Evolutionary conservation across 192 early-diverging fungal genomes (phyloP).

Genomic region (Backusella australiensis): DNA sequence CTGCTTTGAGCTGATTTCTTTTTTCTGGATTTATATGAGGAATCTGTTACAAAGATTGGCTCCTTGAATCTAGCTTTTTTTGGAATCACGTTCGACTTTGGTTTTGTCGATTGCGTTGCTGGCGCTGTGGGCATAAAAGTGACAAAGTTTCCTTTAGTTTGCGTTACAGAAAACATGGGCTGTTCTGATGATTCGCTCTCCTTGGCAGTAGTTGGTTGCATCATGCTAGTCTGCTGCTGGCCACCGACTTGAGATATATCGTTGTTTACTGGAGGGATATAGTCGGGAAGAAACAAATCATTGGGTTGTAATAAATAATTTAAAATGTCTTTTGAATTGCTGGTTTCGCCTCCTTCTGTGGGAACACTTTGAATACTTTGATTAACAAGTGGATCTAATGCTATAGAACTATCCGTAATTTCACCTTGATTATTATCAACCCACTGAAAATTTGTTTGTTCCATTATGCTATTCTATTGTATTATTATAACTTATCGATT

Average conservation of each 20-base stretch:
- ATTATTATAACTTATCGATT: background rate
- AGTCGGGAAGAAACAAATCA: background rate
- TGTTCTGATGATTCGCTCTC: background rate
- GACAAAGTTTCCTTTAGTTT: background rate
- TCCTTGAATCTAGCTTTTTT: conserved; percentile 11
- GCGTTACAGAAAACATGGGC: background rate
- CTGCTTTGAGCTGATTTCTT: background rate
- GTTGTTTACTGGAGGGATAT: background rate
- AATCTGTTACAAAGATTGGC: conserved; percentile 22
- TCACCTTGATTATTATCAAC: background rate
- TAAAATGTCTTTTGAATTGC: background rate
- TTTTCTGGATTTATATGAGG: conserved; percentile 6
- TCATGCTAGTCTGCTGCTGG: background rate
- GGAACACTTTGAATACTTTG: conserved; percentile 1
- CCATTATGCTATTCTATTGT: background rate
- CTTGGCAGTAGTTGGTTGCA: background rate
- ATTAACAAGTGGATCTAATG: background rate
- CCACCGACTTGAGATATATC: background rate
- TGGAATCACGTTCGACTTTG: background rate
- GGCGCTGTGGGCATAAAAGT: background rate
- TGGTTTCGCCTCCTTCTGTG: background rate
- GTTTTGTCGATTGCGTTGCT: background rate
- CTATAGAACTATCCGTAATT: background rate
- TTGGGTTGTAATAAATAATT: background rate
- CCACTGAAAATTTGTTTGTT: background rate